Conservation (phyloP, 192 early-diverging fungal species). For the Podila verticillata region DNA sequence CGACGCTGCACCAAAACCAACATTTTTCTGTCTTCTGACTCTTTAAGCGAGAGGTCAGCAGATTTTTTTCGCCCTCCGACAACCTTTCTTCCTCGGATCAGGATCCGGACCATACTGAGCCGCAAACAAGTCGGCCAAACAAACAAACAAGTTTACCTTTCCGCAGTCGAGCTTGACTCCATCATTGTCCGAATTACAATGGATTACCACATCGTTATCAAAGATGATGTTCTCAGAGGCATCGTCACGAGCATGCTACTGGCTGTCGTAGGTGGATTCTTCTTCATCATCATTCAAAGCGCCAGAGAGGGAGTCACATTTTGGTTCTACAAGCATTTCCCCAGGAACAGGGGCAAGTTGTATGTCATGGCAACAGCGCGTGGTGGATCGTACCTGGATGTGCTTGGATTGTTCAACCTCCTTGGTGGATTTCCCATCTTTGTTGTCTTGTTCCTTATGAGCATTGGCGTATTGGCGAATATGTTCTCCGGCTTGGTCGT, state of each 20-base stretch:
- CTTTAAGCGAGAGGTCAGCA: too few species aligned
- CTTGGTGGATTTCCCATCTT: slow-evolving; percentile 17
- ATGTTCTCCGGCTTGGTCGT: slow-evolving; percentile 11
- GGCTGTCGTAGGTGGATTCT: slow-evolving; percentile 8
- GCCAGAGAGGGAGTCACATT: slow-evolving; percentile 10
- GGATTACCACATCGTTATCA: slow-evolving; percentile 3
- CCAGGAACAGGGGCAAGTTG: slow-evolving; percentile 16
- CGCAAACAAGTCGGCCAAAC: too few species aligned
- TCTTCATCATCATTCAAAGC: slow-evolving; percentile 18
- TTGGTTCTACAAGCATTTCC: slow-evolving; percentile 12
- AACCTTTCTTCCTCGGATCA: too few species aligned
- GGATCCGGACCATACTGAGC: too few species aligned
- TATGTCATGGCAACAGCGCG: slow-evolving; percentile 18
- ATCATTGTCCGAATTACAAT: neutral
- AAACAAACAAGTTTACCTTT: too few species aligned
- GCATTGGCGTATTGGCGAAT: slow-evolving; percentile 4
- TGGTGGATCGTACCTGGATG: slow-evolving; percentile 14
- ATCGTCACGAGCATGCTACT: slow-evolving; percentile 12
- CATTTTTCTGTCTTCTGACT: too few species aligned
- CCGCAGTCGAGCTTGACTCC: too few species aligned
- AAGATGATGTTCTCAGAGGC: neutral
- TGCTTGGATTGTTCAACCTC: slow-evolving; percentile 9
- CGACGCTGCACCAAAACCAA: too few species aligned
- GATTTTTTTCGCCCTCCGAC: too few species aligned
- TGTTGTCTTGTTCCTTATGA: slow-evolving; percentile 3